Conservation (phyloP, 2,329 filamentous ascomycete genomes). For the Diaporthe longicolla region DNA sequence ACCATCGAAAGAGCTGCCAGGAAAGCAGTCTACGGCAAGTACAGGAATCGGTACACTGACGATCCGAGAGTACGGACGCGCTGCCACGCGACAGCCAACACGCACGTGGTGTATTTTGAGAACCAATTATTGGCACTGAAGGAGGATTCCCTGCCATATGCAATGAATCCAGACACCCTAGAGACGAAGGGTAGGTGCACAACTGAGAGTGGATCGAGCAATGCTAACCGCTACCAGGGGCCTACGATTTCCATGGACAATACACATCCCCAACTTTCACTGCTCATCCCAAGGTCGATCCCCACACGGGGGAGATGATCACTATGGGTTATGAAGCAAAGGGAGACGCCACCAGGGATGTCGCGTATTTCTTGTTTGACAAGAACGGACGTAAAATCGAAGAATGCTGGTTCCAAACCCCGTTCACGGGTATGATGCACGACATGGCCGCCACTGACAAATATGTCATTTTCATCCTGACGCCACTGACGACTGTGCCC, state of each 20-base stretch:
- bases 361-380: conserved; percentile 48
- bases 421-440: conserved; percentile 36
- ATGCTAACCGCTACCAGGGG: not conserved
- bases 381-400: conserved; percentile 33
- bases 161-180: conserved; percentile 63
- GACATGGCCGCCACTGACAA: conserved; percentile 34
- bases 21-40: conserved; percentile 29
- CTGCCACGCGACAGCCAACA: conserved; percentile 70
- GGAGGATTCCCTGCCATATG: conserved; percentile 66
- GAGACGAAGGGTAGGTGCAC: conserved; percentile 59
- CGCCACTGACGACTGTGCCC: conserved; percentile 28
- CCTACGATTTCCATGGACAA: conserved; percentile 66
- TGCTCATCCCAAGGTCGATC: conserved; percentile 67
- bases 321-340: conserved; percentile 66
- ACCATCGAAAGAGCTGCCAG: conserved; percentile 26
- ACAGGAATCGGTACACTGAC: conserved; percentile 37
- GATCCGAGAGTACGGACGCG: conserved; percentile 53
- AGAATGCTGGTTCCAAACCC: conserved; percentile 37
- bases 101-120: conserved; percentile 70
- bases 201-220: not conserved
- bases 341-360: conserved; percentile 56
- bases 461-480: conserved; percentile 34
- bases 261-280: conserved; percentile 62
- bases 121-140: conserved; percentile 68
- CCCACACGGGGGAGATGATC: conserved; percentile 65